Evolutionary conservation across 345 rosid genomes (phyloP), one percentile per base, ranked within the genome.

Genomic region (Trapa bicornis): DNA sequence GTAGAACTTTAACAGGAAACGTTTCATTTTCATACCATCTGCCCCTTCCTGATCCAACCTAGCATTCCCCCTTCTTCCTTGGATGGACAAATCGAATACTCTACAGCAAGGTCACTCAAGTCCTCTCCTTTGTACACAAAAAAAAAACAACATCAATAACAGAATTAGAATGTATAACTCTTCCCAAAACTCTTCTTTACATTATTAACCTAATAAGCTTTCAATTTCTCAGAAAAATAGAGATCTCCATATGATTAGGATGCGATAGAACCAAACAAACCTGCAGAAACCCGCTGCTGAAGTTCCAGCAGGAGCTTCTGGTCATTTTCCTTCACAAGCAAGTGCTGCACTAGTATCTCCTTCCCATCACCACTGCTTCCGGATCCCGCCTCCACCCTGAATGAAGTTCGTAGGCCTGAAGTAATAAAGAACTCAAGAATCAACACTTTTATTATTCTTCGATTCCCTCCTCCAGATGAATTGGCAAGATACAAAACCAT

Each of bases 21-120:
- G 33, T 8, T 43, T 47, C 54, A 48, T 61, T 60, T 45, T 72
- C 77, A 14, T 79, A 92, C 96, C 98, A 92, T 85, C 81, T 89
- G 95, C 61, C 98, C 98, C 78, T 78, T 71, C 73, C 76, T 84
- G 39, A 92, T 89, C 96, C 98, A 89, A 47, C 98, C 96, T 76
- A 92, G 96, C 82, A 92, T 82, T 74, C 96, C 98, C 3, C 91
- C 95, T n/a, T 84, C 85, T 64, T 78, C 69, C 72, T 86, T 92
- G 71, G 98, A 89, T 60, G 91, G 98, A 75, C 98, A 92, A 45
- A 86, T 78, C 6, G 96, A 92, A 81, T 85, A 76, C 65, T 89
- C 92, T 37, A 76, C 85, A 0, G 96, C 96, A 69, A 92, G 96
- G 67, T 92, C 95, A 75, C 91, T 82, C 81, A 92, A 77, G 77